These are phyloP conservation scores for Eucalyptus virginea DNA, from an alignment of 345 rosid genomes.

Conservation along the genomic window DNA sequence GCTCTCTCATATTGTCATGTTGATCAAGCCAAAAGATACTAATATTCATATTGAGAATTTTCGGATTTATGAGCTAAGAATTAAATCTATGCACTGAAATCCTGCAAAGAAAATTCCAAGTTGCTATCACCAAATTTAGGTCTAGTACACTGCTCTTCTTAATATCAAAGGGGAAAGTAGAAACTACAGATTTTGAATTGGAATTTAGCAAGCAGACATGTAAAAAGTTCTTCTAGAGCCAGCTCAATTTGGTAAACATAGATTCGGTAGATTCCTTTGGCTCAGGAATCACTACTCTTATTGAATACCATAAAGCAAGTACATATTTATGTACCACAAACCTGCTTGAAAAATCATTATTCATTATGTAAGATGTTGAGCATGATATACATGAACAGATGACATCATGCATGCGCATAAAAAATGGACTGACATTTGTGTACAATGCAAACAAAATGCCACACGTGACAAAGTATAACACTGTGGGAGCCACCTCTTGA, in stretches of 20 bases:
- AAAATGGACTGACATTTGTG: too few relatives aligned
- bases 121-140: not conserved
- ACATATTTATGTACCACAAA: fast-evolving
- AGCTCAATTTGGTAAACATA: not conserved
- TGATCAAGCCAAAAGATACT: not conserved
- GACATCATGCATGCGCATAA: fast-evolving
- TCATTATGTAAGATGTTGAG: not conserved
- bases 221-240: not conserved
- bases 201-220: not conserved
- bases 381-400: fast-evolving
- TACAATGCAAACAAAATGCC: too few relatives aligned
- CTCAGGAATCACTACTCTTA: not conserved
- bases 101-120: too few relatives aligned
- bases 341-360: not conserved
- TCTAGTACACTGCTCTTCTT: not conserved
- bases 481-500: too few relatives aligned
- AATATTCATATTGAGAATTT: too few relatives aligned
- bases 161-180: too few relatives aligned
- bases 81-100: fast-evolving
- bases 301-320: not conserved
- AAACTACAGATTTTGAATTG: fast-evolving
- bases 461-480: fast-evolving
- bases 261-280: not conserved
- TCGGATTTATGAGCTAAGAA: not conserved
- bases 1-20: not conserved